Percentiles rank a stretch among this genome's conserved stretches.
These are phyloP conservation scores for Alternaria infectoria DNA, from an alignment of 2,329 filamentous ascomycete species.

Conservation along the genomic window DNA sequence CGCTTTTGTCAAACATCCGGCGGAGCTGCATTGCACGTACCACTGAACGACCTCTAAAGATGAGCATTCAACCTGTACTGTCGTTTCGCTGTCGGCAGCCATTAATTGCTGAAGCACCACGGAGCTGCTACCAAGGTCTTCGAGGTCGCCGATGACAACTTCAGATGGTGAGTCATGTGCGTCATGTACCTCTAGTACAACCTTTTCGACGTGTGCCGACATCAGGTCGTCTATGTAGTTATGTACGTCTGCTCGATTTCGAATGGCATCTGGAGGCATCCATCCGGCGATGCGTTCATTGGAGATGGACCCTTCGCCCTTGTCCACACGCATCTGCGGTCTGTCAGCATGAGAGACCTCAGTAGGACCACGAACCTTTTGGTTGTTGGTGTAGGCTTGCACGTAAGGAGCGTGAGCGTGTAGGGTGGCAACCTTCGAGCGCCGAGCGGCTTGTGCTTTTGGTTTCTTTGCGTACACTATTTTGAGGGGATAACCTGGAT, in stretches of 20 bases:
- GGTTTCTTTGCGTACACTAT: conserved; percentile 12
- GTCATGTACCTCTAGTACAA: conserved; percentile 3
- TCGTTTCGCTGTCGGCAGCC: not conserved
- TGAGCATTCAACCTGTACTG: not conserved
- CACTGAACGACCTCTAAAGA: not conserved
- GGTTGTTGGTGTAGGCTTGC: not conserved
- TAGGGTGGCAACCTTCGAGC: not conserved
- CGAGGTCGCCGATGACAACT: not conserved
- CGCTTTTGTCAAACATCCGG: not conserved
- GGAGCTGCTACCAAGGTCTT: not conserved
- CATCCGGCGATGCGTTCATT: conserved; percentile 4
- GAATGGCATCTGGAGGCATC: conserved; percentile 8
- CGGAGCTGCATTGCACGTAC: not conserved
- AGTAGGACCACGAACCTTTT: not conserved
- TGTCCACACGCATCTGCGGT: not conserved
- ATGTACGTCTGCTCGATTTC: conserved; percentile 5
- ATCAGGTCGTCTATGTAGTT: not conserved
- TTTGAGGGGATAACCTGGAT: conserved; percentile 8
- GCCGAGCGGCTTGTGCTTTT: not conserved
- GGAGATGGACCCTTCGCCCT: not conserved
- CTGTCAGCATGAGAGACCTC: not conserved
- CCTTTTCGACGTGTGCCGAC: not conserved
- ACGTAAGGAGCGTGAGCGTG: not conserved
- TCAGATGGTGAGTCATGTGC: not conserved
- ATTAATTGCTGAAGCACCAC: not conserved